A percentile compares a stretch with the other conserved stretches of the same genome.
Evolutionary conservation across 2,329 filamentous ascomycete species (phyloP).

Genomic region (Incumbomyces delicatus): DNA sequence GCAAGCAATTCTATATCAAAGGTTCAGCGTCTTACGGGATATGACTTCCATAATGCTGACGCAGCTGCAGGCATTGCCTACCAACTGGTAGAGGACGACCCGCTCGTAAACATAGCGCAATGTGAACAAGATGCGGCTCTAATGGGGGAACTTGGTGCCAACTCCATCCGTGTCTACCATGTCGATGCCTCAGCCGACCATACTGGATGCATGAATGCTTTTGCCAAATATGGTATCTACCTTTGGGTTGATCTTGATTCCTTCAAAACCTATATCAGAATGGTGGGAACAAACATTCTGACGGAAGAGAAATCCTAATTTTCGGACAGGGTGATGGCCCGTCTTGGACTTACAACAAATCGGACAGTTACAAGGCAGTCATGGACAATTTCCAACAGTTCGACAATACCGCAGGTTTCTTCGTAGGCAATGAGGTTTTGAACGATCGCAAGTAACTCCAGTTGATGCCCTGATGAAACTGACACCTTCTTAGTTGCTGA

Average conservation of each 20-base stretch:
- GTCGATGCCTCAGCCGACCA: constrained; percentile 65
- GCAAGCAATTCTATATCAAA: constrained; percentile 75
- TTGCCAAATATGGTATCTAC: constrained; percentile 74
- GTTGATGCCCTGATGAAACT: background rate
- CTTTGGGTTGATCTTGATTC: constrained; percentile 67
- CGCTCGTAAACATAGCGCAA: constrained; percentile 64
- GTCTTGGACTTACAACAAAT: constrained; percentile 64
- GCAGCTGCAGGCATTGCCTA: constrained; percentile 58
- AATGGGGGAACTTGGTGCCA: constrained; percentile 73
- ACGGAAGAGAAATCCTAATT: background rate
- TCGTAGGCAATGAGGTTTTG: constrained; percentile 80
- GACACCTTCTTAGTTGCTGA: constrained; percentile 30
- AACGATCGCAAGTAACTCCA: constrained; percentile 35
- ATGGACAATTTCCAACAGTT: constrained; percentile 69
- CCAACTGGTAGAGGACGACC: constrained; percentile 57
- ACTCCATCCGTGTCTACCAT: constrained; percentile 81
- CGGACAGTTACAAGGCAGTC: constrained; percentile 57
- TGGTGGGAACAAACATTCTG: constrained; percentile 25
- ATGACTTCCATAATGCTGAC: constrained; percentile 11
- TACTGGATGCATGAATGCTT: constrained; percentile 67
- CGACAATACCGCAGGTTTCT: constrained; percentile 73
- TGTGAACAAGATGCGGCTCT: constrained; percentile 64
- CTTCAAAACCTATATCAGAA: constrained; percentile 35
- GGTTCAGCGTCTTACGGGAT: constrained; percentile 37
- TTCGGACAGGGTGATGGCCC: constrained; percentile 41